phyloP scores from a whole-genome alignment of 108 stramenopile species.

The Nannochloropsis granulata region DNA sequence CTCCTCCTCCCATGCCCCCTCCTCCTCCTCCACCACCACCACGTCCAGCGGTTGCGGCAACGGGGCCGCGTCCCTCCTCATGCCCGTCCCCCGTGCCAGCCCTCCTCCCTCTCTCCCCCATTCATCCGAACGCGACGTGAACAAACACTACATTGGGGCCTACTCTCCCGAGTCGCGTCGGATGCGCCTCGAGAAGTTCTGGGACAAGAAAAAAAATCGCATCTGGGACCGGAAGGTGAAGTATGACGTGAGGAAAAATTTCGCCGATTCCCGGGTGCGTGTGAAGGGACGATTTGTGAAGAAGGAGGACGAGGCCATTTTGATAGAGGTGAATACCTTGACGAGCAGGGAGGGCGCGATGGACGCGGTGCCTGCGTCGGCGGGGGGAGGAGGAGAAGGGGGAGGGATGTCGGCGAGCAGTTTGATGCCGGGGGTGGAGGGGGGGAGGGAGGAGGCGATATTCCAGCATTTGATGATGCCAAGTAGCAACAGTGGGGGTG shows the following conservation, averaged over 20 bases:
- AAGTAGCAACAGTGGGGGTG: not conserved
- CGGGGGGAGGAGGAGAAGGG: not conserved
- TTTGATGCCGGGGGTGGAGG: not conserved
- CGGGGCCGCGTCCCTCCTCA: not conserved
- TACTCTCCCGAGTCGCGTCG: constrained; percentile 85
- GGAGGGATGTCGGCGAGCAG: not conserved
- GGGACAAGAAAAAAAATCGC: constrained; percentile 76
- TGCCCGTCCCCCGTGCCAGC: constrained; percentile 16
- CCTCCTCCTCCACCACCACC: too few species aligned
- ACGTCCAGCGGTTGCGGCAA: not conserved
- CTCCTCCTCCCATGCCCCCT: too few species aligned
- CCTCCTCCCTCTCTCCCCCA: constrained; percentile 7
- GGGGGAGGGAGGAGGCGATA: not conserved
- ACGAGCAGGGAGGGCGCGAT: not conserved
- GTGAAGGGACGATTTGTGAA: constrained; percentile 96
- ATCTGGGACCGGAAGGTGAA: constrained; percentile 95
- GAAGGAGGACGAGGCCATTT: constrained; percentile 90
- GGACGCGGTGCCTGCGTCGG: not conserved
- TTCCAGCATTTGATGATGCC: not conserved
- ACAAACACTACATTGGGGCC: constrained; percentile 72
- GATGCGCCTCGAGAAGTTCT: constrained; percentile 65
- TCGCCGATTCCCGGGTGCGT: constrained; percentile 85
- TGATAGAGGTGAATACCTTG: constrained; percentile 12
- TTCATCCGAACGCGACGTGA: not conserved
- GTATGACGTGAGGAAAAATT: constrained; percentile 96